These are phyloP conservation scores for Candida tammaniensis DNA, from an alignment of 805 yeast species.

Conservation along the genomic window DNA sequence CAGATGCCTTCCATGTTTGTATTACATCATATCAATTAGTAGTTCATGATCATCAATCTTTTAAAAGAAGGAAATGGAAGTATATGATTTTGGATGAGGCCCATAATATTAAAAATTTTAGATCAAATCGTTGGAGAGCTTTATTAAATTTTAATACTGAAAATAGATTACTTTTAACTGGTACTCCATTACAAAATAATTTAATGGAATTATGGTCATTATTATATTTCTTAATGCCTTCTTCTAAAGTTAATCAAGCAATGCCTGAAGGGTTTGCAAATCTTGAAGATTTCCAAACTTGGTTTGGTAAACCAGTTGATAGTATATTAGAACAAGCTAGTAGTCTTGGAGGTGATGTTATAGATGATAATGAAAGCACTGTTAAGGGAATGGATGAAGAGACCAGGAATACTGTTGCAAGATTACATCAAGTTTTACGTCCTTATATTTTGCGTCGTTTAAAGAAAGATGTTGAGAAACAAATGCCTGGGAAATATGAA, in stretches of 20 bases:
- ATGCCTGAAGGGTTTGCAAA: slow-evolving; percentile 97
- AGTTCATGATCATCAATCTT: slow-evolving; percentile 95
- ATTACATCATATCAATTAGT: slow-evolving; percentile 96
- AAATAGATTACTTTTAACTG: slow-evolving; percentile 82
- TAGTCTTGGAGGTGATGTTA: slow-evolving; percentile 48
- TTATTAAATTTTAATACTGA: slow-evolving; percentile 89
- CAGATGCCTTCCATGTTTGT: slow-evolving; percentile 93
- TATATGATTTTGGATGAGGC: slow-evolving; percentile 98
- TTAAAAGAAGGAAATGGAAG: slow-evolving; percentile 89
- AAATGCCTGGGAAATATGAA: slow-evolving; percentile 98
- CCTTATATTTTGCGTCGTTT: slow-evolving; percentile 90
- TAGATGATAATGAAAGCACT: slow-evolving; percentile 36
- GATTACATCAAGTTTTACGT: slow-evolving; percentile 88
- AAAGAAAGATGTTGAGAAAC: slow-evolving; percentile 96
- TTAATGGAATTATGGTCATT: slow-evolving; percentile 95
- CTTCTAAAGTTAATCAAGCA: slow-evolving; percentile 63
- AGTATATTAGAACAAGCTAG: slow-evolving; percentile 71
- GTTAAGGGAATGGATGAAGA: slow-evolving; percentile 59
- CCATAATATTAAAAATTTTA: slow-evolving; percentile 92
- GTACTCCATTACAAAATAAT: slow-evolving; percentile 96
- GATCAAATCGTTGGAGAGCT: slow-evolving; percentile 97
- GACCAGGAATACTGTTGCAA: slow-evolving; percentile 78
- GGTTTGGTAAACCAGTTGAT: slow-evolving; percentile 99
- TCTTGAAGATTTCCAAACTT: slow-evolving; percentile 90
- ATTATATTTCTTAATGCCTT: slow-evolving; percentile 93